These are phyloP conservation scores for Diaporthe sp. DNA, from an alignment of 2,329 filamentous ascomycete species.

Conservation along the genomic window DNA sequence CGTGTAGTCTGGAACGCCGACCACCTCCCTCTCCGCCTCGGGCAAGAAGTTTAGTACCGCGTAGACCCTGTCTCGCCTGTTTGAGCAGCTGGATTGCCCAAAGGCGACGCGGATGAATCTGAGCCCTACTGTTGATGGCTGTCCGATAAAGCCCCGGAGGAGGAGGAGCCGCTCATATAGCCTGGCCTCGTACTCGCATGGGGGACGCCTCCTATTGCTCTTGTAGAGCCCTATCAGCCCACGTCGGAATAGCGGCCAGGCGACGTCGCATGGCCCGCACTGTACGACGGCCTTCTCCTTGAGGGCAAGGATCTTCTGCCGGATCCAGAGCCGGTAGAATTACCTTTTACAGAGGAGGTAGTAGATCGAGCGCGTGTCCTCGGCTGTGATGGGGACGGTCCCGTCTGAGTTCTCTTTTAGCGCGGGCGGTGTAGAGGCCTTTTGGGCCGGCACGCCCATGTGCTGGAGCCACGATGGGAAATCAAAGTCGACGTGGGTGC, in stretches of 20 bases:
- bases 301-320: constrained; percentile 38
- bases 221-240: neutral
- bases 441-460: neutral
- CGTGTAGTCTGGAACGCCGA: constrained; percentile 40
- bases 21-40: neutral
- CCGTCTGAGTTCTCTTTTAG: neutral
- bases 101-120: neutral
- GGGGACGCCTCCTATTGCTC: neutral
- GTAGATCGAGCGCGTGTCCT: neutral
- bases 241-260: neutral
- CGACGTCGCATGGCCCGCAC: neutral
- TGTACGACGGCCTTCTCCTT: neutral
- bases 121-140: neutral
- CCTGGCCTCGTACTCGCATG: neutral
- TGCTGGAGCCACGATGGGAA: neutral
- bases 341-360: neutral
- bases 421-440: neutral
- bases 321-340: constrained; percentile 37
- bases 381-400: neutral
- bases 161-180: neutral
- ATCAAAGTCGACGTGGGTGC: neutral
- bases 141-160: neutral
- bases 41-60: constrained; percentile 9
- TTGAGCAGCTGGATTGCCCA: neutral
- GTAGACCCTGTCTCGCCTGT: constrained; percentile 18